These are phyloP conservation scores for Tolypocladium capitatum DNA, from an alignment of 2,329 filamentous ascomycete genomes.

Conservation along the genomic window DNA sequence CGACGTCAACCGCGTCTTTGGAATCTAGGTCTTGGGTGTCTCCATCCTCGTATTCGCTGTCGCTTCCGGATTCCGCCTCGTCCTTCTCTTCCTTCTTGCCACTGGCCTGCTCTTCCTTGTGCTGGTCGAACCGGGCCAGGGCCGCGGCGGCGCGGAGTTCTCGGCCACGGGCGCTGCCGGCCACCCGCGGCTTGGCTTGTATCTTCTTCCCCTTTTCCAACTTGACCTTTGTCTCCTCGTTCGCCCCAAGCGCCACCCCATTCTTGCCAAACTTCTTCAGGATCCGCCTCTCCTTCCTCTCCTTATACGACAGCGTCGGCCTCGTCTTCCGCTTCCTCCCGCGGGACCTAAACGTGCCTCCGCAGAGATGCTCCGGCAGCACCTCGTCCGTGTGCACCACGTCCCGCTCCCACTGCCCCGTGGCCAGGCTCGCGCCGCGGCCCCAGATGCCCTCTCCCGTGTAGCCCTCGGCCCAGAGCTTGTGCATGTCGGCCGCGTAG, in stretches of 20 bases:
- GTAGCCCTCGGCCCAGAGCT: slow-evolving; percentile 56
- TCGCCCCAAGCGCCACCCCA: slow-evolving; percentile 55
- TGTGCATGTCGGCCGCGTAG: slow-evolving; percentile 59
- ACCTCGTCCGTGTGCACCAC: slow-evolving; percentile 38
- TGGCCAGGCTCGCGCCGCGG: slow-evolving; percentile 48
- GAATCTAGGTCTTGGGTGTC: slow-evolving; percentile 22
- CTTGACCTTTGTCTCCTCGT: slow-evolving; percentile 50
- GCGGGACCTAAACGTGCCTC: slow-evolving; percentile 59
- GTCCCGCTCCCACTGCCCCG: slow-evolving; percentile 44
- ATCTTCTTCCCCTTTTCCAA: slow-evolving; percentile 53
- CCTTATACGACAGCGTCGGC: slow-evolving; percentile 49
- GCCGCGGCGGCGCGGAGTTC: slow-evolving; percentile 68
- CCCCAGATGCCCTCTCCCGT: slow-evolving; percentile 79
- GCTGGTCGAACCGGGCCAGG: slow-evolving; percentile 54
- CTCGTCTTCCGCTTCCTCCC: slow-evolving; percentile 42
- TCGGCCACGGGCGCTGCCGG: slow-evolving; percentile 58
- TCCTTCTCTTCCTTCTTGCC: slow-evolving; percentile 11
- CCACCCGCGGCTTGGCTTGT: slow-evolving; percentile 57
- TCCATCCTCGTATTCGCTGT: slow-evolving; percentile 34
- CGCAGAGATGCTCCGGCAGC: slow-evolving; percentile 62
- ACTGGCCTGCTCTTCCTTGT: slow-evolving; percentile 31
- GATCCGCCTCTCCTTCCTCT: slow-evolving; percentile 59
- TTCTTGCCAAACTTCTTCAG: slow-evolving; percentile 64
- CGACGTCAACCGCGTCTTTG: slow-evolving; percentile 47
- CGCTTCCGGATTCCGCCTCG: slow-evolving; percentile 29